phyloP scores from a whole-genome alignment of 164 flowering plant genomes.

The Stephania cephalantha region DNA sequence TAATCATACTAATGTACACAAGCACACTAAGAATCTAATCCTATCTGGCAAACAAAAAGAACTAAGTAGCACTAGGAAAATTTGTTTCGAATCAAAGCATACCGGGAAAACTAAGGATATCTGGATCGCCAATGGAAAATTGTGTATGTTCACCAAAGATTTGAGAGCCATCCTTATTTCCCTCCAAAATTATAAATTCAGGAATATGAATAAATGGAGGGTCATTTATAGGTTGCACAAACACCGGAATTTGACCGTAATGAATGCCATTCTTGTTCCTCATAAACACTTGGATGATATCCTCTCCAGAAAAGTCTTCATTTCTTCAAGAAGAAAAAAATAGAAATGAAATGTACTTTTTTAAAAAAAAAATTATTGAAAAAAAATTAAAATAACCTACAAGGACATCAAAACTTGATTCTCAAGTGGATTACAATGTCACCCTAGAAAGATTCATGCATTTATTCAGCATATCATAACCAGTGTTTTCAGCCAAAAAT shows the following conservation, averaged over 20 bases:
- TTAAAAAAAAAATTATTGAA: background rate
- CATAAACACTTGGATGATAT: constrained; percentile 47
- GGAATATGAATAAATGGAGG: constrained; percentile 70
- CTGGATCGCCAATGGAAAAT: constrained; percentile 74
- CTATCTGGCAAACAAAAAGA: background rate
- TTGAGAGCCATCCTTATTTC: constrained; percentile 25
- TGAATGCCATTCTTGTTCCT: constrained; percentile 65
- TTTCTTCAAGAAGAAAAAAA: constrained; percentile 36
- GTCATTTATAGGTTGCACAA: constrained; percentile 83
- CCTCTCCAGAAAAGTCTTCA: constrained; percentile 67
- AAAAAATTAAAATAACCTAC: background rate
- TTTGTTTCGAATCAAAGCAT: constrained; percentile 6
- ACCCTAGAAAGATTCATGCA: background rate
- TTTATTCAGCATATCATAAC: background rate
- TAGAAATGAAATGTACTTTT: background rate
- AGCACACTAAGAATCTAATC: background rate
- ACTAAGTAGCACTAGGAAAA: background rate
- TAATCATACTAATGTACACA: background rate
- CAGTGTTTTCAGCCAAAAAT: background rate
- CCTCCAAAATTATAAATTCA: constrained; percentile 43
- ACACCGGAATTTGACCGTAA: constrained; percentile 43
- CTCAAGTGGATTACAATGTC: background rate
- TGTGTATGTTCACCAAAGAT: constrained; percentile 42
- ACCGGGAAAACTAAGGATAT: constrained; percentile 63
- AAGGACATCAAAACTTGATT: background rate